Percentiles rank a stretch among this genome's conserved stretches.
phyloP scores from a whole-genome alignment of 148 eudicot genomes.

The Rhododendron ferrugineum region DNA sequence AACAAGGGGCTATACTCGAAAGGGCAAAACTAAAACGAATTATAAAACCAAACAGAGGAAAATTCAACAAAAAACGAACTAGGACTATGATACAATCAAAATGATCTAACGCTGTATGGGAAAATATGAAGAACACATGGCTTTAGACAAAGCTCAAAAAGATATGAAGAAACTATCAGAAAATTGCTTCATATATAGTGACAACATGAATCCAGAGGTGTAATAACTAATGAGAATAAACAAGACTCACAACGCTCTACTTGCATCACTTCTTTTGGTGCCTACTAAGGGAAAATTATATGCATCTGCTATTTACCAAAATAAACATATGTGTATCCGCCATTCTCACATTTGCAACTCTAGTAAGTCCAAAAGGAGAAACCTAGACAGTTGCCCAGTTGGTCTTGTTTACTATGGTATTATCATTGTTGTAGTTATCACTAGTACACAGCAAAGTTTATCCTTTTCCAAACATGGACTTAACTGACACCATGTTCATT shows the following conservation, averaged over 20 bases:
- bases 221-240: background rate
- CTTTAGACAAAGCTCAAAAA: background rate
- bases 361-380: background rate
- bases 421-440: background rate
- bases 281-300: background rate
- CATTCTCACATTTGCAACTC: background rate
- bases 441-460: background rate
- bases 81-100: background rate
- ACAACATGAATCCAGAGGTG: background rate
- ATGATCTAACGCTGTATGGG: background rate
- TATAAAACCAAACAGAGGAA: background rate
- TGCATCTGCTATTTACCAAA: background rate
- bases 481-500: background rate
- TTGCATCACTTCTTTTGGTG: background rate
- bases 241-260: background rate
- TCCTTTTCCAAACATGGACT: background rate
- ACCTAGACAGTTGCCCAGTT: background rate
- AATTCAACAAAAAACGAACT: background rate
- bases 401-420: background rate
- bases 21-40: background rate
- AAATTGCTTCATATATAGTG: background rate
- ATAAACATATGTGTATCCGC: background rate
- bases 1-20: background rate
- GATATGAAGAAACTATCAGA: background rate
- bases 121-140: too few species aligned